phyloP scores from a whole-genome alignment of 148 eudicot species.

The Vaccinium macrocarpon region DNA sequence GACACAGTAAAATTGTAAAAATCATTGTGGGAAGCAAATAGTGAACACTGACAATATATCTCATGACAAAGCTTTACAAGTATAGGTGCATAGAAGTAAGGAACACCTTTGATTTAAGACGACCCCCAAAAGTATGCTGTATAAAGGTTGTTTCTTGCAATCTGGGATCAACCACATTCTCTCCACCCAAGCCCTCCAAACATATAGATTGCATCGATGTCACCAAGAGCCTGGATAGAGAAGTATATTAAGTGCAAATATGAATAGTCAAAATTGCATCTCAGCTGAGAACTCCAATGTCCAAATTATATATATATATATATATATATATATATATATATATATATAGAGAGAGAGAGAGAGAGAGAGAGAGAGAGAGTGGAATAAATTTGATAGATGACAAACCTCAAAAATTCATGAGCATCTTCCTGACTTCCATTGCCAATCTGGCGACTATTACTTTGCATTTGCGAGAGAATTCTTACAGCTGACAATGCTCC shows the following conservation, averaged over 20 bases:
- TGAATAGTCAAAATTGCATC: conserved; percentile 1
- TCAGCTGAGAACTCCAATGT: conserved; percentile 2
- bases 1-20: background rate
- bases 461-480: conserved; percentile 71
- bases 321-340: too few species aligned
- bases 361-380: background rate
- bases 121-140: conserved; percentile 84
- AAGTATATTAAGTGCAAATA: conserved; percentile 8
- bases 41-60: background rate
- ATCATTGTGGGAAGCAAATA: background rate
- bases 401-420: conserved; percentile 91
- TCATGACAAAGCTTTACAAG: background rate
- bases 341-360: too few species aligned
- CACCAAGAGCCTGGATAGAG: conserved; percentile 66
- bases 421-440: conserved; percentile 99
- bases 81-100: background rate
- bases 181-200: conserved; percentile 85
- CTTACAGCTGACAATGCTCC: conserved; percentile 78
- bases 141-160: conserved; percentile 90
- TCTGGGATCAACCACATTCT: conserved; percentile 63
- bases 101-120: conserved; percentile 80
- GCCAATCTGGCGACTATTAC: conserved; percentile 74
- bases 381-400: background rate
- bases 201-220: conserved; percentile 96
- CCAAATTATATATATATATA: too few species aligned